Percentiles rank a stretch among this genome's conserved stretches.
Evolutionary conservation across 2,329 filamentous ascomycete species (phyloP).

Genomic region (Colletotrichum sp.): DNA sequence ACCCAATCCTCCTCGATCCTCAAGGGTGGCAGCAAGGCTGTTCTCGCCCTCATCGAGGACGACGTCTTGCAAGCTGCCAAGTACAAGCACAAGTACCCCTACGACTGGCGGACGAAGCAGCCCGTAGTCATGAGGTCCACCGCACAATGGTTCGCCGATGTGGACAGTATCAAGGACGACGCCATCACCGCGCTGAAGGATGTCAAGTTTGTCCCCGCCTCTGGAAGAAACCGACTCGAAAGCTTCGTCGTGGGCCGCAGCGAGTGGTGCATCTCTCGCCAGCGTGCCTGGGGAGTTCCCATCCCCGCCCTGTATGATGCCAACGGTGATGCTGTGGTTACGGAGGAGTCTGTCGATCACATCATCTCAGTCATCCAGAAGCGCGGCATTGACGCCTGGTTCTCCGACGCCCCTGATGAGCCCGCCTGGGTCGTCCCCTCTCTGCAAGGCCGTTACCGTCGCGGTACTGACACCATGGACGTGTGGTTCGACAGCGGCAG

Average conservation of each 20-base stretch:
- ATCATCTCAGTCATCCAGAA: conserved; percentile 80
- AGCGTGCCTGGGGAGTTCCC: conserved; percentile 94
- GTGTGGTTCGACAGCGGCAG: conserved; percentile 99
- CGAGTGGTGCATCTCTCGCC: conserved; percentile 98
- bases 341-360: conserved; percentile 78
- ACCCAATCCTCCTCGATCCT: conserved; percentile 72
- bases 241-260: conserved; percentile 87
- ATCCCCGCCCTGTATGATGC: conserved; percentile 88
- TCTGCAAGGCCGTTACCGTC: conserved; percentile 66
- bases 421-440: conserved; percentile 75
- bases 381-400: conserved; percentile 92
- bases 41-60: conserved; percentile 71
- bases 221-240: conserved; percentile 75
- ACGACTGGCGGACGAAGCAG: conserved; percentile 95
- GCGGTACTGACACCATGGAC: conserved; percentile 96
- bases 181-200: conserved; percentile 72
- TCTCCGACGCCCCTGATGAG: conserved; percentile 81
- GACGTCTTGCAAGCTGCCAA: conserved; percentile 72
- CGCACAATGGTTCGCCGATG: conserved; percentile 97
- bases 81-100: conserved; percentile 92
- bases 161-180: conserved; percentile 77
- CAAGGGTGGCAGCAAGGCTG: conserved; percentile 69
- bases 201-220: conserved; percentile 80
- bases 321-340: conserved; percentile 77
- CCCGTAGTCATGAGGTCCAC: conserved; percentile 92